Conservation (phyloP, 1,284 basidiomycete genomes). For the Cryptococcus sp. region DNA sequence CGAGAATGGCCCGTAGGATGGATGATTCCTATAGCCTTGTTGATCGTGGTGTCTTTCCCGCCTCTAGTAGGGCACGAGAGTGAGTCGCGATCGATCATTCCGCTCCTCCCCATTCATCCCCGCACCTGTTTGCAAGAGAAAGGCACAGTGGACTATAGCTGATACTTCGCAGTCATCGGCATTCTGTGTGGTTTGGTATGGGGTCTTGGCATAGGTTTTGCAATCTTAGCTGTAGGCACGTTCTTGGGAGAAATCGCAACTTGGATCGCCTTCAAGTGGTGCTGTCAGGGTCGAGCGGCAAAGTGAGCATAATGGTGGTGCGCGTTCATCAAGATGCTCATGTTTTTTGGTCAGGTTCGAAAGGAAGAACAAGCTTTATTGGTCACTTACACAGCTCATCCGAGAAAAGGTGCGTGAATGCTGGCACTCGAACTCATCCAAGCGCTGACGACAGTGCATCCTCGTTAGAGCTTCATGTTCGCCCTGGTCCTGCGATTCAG, state of each 20-base stretch:
- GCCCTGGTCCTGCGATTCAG: slow-evolving; percentile 47
- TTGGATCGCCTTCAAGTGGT: slow-evolving; percentile 48
- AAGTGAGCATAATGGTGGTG: slow-evolving; percentile 27
- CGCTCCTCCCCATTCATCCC: neutral
- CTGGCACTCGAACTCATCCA: neutral
- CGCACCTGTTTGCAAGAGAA: too few relatives aligned
- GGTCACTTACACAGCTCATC: slow-evolving; percentile 44
- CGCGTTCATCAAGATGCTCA: too few relatives aligned
- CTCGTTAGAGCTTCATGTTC: slow-evolving; percentile 43
- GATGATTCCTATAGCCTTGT: slow-evolving; percentile 39
- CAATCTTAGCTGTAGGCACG: slow-evolving; percentile 46
- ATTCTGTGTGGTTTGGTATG: slow-evolving; percentile 46
- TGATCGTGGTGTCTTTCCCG: slow-evolving; percentile 35
- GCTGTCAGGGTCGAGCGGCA: slow-evolving; percentile 39
- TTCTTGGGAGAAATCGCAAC: slow-evolving; percentile 48
- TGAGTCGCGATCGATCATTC: slow-evolving; percentile 13
- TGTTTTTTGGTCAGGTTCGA: slow-evolving; percentile 34
- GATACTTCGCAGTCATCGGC: slow-evolving; percentile 33
- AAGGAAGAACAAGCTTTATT: slow-evolving; percentile 47
- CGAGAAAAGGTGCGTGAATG: slow-evolving; percentile 37
- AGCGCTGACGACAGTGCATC: slow-evolving; percentile 1
- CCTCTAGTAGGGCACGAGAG: slow-evolving; percentile 48
- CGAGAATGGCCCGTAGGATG: slow-evolving; percentile 45
- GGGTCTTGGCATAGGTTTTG: slow-evolving; percentile 44
- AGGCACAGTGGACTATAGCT: too few relatives aligned